phyloP scores from a whole-genome alignment of 441 rosid genomes.

The Arabidopsis hybrid region DNA sequence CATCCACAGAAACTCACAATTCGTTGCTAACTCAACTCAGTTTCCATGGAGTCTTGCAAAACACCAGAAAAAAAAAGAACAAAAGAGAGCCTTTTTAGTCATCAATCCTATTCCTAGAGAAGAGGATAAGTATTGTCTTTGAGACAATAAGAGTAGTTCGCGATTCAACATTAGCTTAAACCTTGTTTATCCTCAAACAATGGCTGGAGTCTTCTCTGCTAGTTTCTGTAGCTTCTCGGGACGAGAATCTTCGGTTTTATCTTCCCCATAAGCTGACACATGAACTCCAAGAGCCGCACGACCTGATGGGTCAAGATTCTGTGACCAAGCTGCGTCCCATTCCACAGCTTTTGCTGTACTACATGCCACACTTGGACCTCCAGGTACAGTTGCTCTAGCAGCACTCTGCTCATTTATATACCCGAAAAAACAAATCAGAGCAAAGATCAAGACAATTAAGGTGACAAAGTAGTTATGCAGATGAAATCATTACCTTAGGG shows the following conservation, averaged over 20 bases:
- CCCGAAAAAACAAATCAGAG: slow-evolving; percentile 25
- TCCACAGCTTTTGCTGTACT: slow-evolving; percentile 97
- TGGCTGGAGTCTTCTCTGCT: not conserved
- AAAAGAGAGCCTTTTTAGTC: not conserved
- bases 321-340: slow-evolving; percentile 96
- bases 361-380: slow-evolving; percentile 99
- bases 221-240: slow-evolving; percentile 28
- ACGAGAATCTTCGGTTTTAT: slow-evolving; percentile 11
- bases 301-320: slow-evolving; percentile 94
- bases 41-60: slow-evolving; percentile 13
- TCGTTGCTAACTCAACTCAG: slow-evolving; percentile 18
- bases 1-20: not conserved
- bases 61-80: not conserved
- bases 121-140: slow-evolving; percentile 13
- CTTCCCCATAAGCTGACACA: slow-evolving; percentile 70
- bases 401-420: slow-evolving; percentile 64
- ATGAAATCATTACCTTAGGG: slow-evolving; percentile 17
- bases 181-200: slow-evolving; percentile 24
- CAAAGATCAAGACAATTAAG: slow-evolving; percentile 5
- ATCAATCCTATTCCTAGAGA: not conserved
- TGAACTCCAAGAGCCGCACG: slow-evolving; percentile 99
- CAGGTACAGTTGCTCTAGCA: slow-evolving; percentile 94
- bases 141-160: slow-evolving; percentile 6
- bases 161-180: slow-evolving; percentile 10
- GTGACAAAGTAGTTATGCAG: not conserved